Conservation (phyloP, 768 basidiomycete genomes). For the Coprinopsis strossmayeri region DNA sequence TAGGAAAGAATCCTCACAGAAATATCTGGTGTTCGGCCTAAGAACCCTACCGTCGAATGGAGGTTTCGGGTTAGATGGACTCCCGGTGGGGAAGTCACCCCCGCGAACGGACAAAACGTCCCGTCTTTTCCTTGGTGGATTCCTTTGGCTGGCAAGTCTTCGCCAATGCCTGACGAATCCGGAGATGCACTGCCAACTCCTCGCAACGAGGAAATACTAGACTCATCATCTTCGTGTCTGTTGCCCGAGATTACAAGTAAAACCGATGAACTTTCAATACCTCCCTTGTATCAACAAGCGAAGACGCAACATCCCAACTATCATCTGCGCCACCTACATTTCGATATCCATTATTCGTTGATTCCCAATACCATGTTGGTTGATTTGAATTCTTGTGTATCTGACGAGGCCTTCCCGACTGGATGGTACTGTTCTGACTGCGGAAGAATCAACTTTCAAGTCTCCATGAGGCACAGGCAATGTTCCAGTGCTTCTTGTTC, state of each 20-base stretch:
- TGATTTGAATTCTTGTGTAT: conserved; percentile 18
- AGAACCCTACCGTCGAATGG: conserved; percentile 33
- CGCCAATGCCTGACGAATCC: not conserved
- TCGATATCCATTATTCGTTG: conserved; percentile 19
- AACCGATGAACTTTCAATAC: conserved; percentile 14
- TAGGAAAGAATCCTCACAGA: no score
- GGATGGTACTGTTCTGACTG: conserved; percentile 47
- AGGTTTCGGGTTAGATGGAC: conserved; percentile 40
- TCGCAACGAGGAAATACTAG: not conserved
- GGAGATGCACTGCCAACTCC: not conserved
- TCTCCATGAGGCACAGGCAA: conserved; percentile 37
- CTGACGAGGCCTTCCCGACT: conserved; percentile 29
- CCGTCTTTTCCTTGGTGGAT: conserved; percentile 22
- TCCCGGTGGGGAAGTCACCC: conserved; percentile 40
- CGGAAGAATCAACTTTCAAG: conserved; percentile 42
- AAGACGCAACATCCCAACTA: conserved; percentile 20
- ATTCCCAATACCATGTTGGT: conserved; percentile 25
- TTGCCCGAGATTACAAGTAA: no score
- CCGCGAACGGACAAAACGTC: conserved; percentile 9
- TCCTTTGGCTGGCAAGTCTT: not conserved
- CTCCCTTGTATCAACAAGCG: conserved; percentile 15
- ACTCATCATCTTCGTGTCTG: no score
- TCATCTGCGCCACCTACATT: conserved; percentile 15
- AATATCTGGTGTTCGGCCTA: conserved; percentile 14
- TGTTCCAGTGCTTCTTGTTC: conserved; percentile 34